Base-by-base conservation (phyloP, 139 green algal genomes). In the Zygnema cylindricum region DNA sequence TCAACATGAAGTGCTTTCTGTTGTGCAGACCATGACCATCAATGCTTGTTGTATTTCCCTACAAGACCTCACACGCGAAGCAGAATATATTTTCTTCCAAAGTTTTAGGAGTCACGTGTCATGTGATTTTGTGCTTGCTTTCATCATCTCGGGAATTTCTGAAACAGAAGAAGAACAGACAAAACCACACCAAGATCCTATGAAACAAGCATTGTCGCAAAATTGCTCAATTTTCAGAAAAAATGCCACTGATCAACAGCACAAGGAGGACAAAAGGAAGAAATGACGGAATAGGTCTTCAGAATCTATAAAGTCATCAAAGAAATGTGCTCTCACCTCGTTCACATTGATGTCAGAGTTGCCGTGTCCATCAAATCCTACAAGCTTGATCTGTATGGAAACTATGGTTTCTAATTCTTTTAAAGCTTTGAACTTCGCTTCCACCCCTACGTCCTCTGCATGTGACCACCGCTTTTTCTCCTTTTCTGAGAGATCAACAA, bases 331-430 rank as follows among this genome's bases (percentile, higher is more conserved):
- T 43, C 32, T 84, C 55, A 82, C 82, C 82, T 88, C 82, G 32
- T 84, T 88, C 30, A 88, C 32, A 32, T 40, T 81, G 55, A 88
- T 55, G 55, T 7, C 82, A 33, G 43, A 2, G 23, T 79, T 39
- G 30, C 54, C 43, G 32, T 90, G 49, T 25, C 77, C 77, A 54
- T 90, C 86, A 49, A 90, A 90, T 1, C 86, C 86, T 22, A 90
- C 86, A 3, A 90, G 86, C 69, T 32, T 77, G 36, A 90, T 55
- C 32, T 85, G 39, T 35, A 90, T 76, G n/a, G 25, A 63, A 25
- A 55, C 69, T 1, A 1, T 36, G 11, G 81, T 76, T 42, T 86
- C 76, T 43, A 90, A 21, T 1, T 90, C 77, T 49, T 32, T 33
- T 25, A 90, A 49, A 16, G 32, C 21, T 39, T 57, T 77, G 32